Evolutionary conservation across 495 filamentous ascomycete genomes (phyloP).

Genomic region (Halenospora varia): DNA sequence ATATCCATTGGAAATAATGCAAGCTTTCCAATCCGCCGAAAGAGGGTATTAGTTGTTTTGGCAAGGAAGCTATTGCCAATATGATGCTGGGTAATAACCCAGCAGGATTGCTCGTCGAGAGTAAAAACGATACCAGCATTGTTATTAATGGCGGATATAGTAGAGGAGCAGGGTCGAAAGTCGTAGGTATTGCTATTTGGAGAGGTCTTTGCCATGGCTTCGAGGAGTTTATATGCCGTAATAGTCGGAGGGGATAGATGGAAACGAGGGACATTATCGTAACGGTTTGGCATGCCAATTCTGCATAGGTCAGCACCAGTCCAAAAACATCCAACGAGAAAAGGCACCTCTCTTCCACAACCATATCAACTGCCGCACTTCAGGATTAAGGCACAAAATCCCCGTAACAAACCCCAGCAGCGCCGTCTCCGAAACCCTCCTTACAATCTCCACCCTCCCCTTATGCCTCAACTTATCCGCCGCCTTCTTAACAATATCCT

Average conservation of each 20-base stretch:
- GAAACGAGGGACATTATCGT: constrained; percentile 41
- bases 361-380: constrained; percentile 27
- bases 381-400: constrained; percentile 28
- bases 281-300: constrained; percentile 41
- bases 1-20: constrained; percentile 66
- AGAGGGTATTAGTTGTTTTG: constrained; percentile 65
- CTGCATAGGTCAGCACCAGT: constrained; percentile 27
- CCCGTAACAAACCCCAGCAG: constrained; percentile 40
- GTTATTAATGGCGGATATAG: constrained; percentile 81
- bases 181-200: constrained; percentile 53
- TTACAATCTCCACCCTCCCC: constrained; percentile 39
- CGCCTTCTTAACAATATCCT: constrained; percentile 12
- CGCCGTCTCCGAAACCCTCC: constrained; percentile 38
- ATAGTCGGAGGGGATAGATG: constrained; percentile 41
- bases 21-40: constrained; percentile 47
- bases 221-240: constrained; percentile 15
- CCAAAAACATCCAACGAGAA: background rate
- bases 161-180: constrained; percentile 87
- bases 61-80: constrained; percentile 74
- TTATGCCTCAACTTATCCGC: constrained; percentile 33
- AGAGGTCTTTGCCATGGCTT: constrained; percentile 18
- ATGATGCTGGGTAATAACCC: constrained; percentile 74
- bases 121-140: constrained; percentile 69
- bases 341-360: constrained; percentile 20
- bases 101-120: constrained; percentile 52